Base-by-base conservation (phyloP, 495 filamentous ascomycete species). In the Hyaloscypha bicolor region DNA sequence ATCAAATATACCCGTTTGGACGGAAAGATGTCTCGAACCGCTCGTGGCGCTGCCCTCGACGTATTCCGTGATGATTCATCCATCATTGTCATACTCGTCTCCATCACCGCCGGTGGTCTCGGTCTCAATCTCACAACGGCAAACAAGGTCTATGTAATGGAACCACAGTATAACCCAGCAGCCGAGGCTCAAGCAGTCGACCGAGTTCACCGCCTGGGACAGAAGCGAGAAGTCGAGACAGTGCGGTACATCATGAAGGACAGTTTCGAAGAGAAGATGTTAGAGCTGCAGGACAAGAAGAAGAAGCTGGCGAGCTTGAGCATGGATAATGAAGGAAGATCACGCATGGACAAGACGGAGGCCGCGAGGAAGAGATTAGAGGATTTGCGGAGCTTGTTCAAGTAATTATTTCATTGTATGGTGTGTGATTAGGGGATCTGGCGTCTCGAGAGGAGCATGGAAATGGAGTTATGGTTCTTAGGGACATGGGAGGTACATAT, bases 141-240 rank as follows among this genome's bases (percentile, higher is more conserved):
- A 29, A 94, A 88, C 73, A 88, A 87, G 45, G 95, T 94, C 14
- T 99, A 93, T 72, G 90, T 98, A 55, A 97, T 99, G 95, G 95
- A 99, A 77, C 95, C 95, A 2, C 93, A 97, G 71, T 99, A 93
- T 76, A 99, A 99, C 75, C 95, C 95, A 2, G 94, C 93, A 6
- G 91, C 93, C 0, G 94, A 98, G 70, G 92, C 93, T 6, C 95
- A 99, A 76, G 95, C 95, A 4, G 83, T 99, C 9, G 95, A 99
- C 72, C 91, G 95, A 53, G 90, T 99, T 30, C 95, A 99, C 75
- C 90, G 95, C 21, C 83, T 99, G 22, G 95, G 95, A 0, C 95
- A 99, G 80, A 94, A 84, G 72, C 84, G 94, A 9, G 84, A 88
- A 31, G 95, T 99, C 4, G 84, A 83, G 11, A 96, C 91, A 2